These are phyloP conservation scores for Chionographis japonica DNA, from an alignment of 106 monocot species.

Conservation along the genomic window DNA sequence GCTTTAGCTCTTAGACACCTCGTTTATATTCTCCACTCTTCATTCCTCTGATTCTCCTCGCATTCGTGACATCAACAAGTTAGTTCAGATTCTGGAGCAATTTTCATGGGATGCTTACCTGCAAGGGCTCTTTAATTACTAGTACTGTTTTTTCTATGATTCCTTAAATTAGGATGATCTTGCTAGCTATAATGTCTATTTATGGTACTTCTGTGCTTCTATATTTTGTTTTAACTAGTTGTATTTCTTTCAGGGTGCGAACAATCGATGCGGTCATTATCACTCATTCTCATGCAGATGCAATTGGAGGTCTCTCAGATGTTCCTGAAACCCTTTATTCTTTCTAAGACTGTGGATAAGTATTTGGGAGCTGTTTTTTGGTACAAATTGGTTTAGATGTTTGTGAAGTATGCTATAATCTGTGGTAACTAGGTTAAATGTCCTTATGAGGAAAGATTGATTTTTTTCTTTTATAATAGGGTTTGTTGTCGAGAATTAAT, in stretches of 20 bases:
- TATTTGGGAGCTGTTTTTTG: neutral
- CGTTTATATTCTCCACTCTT: neutral
- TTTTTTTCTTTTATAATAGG: too few species aligned
- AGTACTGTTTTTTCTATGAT: too few species aligned
- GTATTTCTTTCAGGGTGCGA: constrained; percentile 61
- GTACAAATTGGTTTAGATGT: too few species aligned
- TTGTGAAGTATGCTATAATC: too few species aligned
- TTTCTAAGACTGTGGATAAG: too few species aligned
- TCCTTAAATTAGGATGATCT: neutral
- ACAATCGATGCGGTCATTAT: constrained; percentile 86
- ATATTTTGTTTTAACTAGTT: neutral
- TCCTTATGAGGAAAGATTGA: too few species aligned
- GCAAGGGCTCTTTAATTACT: too few species aligned
- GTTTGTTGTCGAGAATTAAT: too few species aligned
- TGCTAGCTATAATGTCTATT: neutral
- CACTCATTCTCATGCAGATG: constrained; percentile 99
- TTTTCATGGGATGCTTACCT: too few species aligned
- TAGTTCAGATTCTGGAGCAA: neutral
- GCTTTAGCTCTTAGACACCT: neutral
- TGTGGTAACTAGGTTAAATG: too few species aligned
- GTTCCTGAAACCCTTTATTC: neutral
- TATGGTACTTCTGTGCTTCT: neutral
- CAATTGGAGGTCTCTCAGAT: constrained; percentile 81
- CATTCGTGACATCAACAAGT: neutral
- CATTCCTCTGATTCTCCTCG: neutral